phyloP scores from a whole-genome alignment of 2,329 filamentous ascomycete species.

The Verticillium isaacii region DNA sequence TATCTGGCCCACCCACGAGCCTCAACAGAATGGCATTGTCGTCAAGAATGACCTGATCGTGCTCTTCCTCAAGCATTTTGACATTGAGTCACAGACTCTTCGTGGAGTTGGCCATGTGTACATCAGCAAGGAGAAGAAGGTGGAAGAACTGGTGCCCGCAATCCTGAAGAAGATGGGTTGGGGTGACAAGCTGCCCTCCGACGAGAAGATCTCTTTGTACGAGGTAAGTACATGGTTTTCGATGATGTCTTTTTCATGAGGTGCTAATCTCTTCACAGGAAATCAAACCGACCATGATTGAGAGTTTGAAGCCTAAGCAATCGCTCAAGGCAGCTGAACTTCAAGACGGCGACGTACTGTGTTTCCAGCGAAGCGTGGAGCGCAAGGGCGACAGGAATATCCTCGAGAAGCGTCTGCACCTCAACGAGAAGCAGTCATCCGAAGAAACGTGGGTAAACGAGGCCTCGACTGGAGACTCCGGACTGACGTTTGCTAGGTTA shows the following conservation, averaged over 20 bases:
- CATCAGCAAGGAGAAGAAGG: conserved; percentile 80
- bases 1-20: conserved; percentile 63
- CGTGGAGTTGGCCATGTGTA: conserved; percentile 80
- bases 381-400: conserved; percentile 35
- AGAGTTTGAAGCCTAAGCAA: conserved; percentile 85
- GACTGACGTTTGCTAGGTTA: conserved; percentile 8
- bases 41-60: conserved; percentile 65
- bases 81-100: conserved; percentile 69
- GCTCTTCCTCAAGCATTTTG: conserved; percentile 90
- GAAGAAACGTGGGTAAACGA: conserved; percentile 26
- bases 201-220: conserved; percentile 65
- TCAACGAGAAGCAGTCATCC: conserved; percentile 30
- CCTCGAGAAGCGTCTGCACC: conserved; percentile 31
- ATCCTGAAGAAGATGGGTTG: conserved; percentile 84
- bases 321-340: conserved; percentile 88
- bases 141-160: conserved; percentile 72
- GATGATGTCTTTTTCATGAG: too few species aligned
- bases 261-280: conserved; percentile 45
- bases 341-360: conserved; percentile 94
- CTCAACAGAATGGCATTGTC: conserved; percentile 50
- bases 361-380: conserved; percentile 70
- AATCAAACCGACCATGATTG: conserved; percentile 98
- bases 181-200: conserved; percentile 65
- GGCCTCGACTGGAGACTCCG: neutral
- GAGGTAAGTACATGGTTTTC: conserved; percentile 48